These are phyloP conservation scores for Nakaseomyces bracarensis DNA, from an alignment of 1,139 yeast genomes.

Conservation along the genomic window DNA sequence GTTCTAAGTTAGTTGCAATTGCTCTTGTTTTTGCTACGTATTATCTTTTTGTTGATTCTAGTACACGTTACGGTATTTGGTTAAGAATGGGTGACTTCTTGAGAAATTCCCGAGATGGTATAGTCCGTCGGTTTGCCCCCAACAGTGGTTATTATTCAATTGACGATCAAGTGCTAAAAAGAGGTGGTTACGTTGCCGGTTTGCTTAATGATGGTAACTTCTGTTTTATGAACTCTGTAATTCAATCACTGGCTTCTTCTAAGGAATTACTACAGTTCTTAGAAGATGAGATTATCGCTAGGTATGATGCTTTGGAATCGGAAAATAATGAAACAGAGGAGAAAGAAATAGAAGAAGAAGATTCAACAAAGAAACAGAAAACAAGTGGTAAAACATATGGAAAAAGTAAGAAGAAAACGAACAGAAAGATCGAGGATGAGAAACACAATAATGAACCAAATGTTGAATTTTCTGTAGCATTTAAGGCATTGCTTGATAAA, in stretches of 20 bases:
- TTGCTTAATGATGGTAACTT: constrained; percentile 84
- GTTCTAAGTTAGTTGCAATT: constrained; percentile 5
- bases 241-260: constrained; percentile 77
- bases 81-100: constrained; percentile 6
- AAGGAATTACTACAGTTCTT: constrained; percentile 51
- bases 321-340: constrained; percentile 20
- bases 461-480: constrained; percentile 45
- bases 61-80: constrained; percentile 4
- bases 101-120: constrained; percentile 9
- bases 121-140: constrained; percentile 23
- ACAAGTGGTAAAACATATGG: constrained; percentile 15
- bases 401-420: constrained; percentile 16
- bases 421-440: constrained; percentile 13
- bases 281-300: constrained; percentile 41
- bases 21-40: background rate
- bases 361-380: constrained; percentile 7
- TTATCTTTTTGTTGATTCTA: constrained; percentile 2
- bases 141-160: constrained; percentile 13
- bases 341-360: constrained; percentile 8
- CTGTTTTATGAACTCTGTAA: constrained; percentile 85
- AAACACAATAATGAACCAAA: constrained; percentile 18
- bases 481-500: constrained; percentile 43
- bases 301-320: constrained; percentile 31
- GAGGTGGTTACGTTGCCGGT: constrained; percentile 80
- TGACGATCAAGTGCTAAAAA: constrained; percentile 20